Base-by-base conservation (phyloP, 345 rosid genomes). In the Linum usitatissimum region DNA sequence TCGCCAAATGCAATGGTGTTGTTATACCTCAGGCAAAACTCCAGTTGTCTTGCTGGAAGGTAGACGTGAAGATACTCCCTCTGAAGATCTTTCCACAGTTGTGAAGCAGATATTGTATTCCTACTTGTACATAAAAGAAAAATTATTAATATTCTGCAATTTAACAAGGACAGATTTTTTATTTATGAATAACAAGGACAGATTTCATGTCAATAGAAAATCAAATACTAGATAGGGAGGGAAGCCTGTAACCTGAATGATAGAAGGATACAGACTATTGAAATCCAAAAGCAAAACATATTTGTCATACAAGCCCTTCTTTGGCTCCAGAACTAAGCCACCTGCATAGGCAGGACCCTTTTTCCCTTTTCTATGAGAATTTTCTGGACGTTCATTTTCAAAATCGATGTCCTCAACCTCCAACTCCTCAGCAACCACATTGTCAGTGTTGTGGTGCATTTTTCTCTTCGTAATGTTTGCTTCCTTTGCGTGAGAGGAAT, bases 231-330 rank as follows among this genome's bases (percentile, higher is more conserved):
- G 39, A 39, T 12, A 42, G 58, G 51, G 42, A 49, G 19, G 20
- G 31, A 68, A 60, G 30, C 42, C 63, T 62, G 62, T 75, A 73
- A 90, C 99, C 96, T 93, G 99, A 72, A 93, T 93, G 51, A 93
- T 93, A 74, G 99, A 93, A 61, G 99, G 99, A 69, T 93, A 93
- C 64, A 93, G 97, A 77, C 99, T 93, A 70, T 87, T 93, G 77
- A 90, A 93, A 80, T 93, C 99, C 60, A 90, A 84, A 80, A 93
- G 94, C 80, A 93, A 73, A 55, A 93, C 80, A 77, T 81, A 87
- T 77, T 84, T 93, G 81, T 93, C 99, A 76, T 90, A 93, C 69
- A 93, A 71, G 73, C 99, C 97, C 71, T 69, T 87, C 75, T 93
- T 93, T 31, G 97, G 99, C 81, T 93, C 99, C 85, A 93, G 77